A percentile compares a stretch with the other conserved stretches of the same genome.
These are phyloP conservation scores for Brassica hybrid DNA, from an alignment of 441 rosid species.

Conservation along the genomic window DNA sequence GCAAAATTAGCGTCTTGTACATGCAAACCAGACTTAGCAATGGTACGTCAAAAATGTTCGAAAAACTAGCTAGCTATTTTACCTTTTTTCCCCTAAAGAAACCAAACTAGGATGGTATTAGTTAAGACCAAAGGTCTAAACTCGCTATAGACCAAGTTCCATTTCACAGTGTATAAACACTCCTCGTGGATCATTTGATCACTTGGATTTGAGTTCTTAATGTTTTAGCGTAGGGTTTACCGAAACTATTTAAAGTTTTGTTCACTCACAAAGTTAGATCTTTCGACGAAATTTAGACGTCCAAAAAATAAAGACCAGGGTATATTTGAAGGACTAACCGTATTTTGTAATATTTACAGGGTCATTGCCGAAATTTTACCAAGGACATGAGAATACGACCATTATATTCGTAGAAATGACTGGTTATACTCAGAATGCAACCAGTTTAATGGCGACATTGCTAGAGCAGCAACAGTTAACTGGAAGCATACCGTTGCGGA, in stretches of 20 bases:
- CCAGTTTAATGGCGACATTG: constrained; percentile 44
- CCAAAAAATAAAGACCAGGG: background rate
- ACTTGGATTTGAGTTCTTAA: background rate
- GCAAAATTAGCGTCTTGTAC: constrained; percentile 59
- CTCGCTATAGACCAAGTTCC: background rate
- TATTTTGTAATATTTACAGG: constrained; percentile 41
- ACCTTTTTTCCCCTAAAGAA: background rate
- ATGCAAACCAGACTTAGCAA: constrained; percentile 48
- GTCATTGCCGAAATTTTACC: too few species aligned
- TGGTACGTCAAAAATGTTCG: background rate
- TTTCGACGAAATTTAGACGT: background rate
- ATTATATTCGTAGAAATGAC: too few species aligned
- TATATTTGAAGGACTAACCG: background rate
- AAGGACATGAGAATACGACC: too few species aligned
- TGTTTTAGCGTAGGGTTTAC: background rate
- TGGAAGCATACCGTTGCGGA: constrained; percentile 66
- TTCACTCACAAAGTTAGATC: background rate
- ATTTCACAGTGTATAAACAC: background rate
- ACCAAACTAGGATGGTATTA: background rate
- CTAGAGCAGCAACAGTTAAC: constrained; percentile 52
- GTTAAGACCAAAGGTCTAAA: background rate
- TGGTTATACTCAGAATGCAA: constrained; percentile 65
- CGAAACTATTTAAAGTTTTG: background rate
- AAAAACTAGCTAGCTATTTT: background rate
- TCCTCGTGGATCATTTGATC: background rate